A percentile compares a stretch with the other conserved stretches of the same genome.
Conservation (phyloP, 75 land plant genomes). For the Gnetum montanum region DNA sequence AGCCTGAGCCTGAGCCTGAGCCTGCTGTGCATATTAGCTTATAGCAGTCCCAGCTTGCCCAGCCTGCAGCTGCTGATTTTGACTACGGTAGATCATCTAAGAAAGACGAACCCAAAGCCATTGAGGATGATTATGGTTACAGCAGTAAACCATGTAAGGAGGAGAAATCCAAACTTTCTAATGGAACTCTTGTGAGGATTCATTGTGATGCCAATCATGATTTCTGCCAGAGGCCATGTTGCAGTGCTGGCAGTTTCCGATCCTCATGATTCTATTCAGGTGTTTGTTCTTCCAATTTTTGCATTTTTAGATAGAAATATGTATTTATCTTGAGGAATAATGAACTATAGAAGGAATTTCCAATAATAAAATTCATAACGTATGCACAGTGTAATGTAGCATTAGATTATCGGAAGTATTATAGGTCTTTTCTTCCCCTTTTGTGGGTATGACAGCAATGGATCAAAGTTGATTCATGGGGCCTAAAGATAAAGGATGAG, state of each 20-base stretch:
- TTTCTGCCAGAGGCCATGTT: slow-evolving; percentile 4
- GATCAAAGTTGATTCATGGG: slow-evolving; percentile 51
- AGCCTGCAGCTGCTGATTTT: not conserved
- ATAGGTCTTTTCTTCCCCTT: not conserved
- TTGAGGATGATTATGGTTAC: not conserved
- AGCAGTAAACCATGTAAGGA: not conserved
- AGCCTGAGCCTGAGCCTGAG: too few species aligned
- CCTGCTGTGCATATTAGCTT: too few species aligned
- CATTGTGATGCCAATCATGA: slow-evolving; percentile 11
- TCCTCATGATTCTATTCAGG: slow-evolving; percentile 3
- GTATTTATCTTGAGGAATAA: not conserved
- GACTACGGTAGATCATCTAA: not conserved
- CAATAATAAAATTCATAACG: too few species aligned
- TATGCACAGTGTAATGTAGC: too few species aligned
- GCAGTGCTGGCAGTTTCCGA: not conserved
- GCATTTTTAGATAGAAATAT: not conserved
- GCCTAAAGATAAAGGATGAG: slow-evolving; percentile 49
- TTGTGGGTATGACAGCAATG: slow-evolving; percentile 38
- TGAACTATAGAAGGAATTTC: not conserved
- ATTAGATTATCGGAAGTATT: not conserved
- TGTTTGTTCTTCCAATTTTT: not conserved
- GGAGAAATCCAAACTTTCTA: not conserved
- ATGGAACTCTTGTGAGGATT: slow-evolving; percentile 4
- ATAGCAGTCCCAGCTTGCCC: too few species aligned
- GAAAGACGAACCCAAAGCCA: too few species aligned